Base-by-base conservation (phyloP, 2,329 filamentous ascomycete genomes). In the Trichoderma atrobrunneum region DNA sequence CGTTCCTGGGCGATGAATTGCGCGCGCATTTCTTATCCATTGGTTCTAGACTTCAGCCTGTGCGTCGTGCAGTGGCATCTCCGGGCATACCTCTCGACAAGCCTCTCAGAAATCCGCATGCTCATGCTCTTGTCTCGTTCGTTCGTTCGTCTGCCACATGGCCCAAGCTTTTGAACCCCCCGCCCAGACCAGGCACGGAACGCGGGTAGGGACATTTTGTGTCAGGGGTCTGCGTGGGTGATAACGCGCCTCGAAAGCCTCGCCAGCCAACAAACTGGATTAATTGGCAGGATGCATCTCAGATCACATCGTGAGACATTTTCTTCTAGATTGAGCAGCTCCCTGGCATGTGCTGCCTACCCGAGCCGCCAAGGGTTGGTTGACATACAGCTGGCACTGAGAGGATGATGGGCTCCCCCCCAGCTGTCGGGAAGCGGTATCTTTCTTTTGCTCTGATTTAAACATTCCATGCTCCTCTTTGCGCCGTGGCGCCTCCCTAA, bases 291-390 rank as follows among this genome's bases (percentile, higher is more conserved):
- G 28, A 56, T 67, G 64, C 64, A 57, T 67, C 64, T 67, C 30
- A 67, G 51, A 67, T 67, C 64, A 43, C 51, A 36, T 56, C 51
- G 64, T 57, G 64, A 67, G 64, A 67, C 64, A 67, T 67, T 67
- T 54, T 57, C 32, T 57, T 67, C 64, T 67, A 39, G 64, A 59
- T 67, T 28, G 16, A 67, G 34, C 54, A 60, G 65, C 56, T 68
- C 54, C 65, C 34, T 68, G 56, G 54, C 65, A 68, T 68, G 54
- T 12, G 57, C 26, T 60, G 56, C 54, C 54, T 60, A 68, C 36
- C 65, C 65, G 65, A 43, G 34, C 26, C 32, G 36, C 65, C 65
- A 68, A 26, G 65, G 54, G 56, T 60, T 60, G 54, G 28, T 54
- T 51, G 36, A 51, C 39, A 51, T 62, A 61, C 67, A 30, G 39